Base-by-base conservation (phyloP, 805 yeast genomes). In the Sugiyamaella mastotermitis region DNA sequence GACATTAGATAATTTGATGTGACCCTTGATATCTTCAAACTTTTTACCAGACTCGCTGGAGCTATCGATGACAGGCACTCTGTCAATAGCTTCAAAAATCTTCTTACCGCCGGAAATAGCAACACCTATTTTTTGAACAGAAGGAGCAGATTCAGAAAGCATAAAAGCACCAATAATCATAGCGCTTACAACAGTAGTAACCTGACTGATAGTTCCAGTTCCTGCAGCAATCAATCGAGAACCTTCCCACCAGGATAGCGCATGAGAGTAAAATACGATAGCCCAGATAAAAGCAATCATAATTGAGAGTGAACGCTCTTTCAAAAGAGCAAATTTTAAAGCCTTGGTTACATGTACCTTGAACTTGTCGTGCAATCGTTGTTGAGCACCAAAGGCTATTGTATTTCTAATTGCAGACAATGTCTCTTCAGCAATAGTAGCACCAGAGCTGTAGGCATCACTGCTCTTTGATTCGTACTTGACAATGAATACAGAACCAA, bases 1-100 rank as follows among this genome's bases (percentile, higher is more conserved):
- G 27, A 88, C 94, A 51, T 88, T 80, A 53, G 83, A 84, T 53
- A 88, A 80, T 43, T 56, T 70, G 43, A 88, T 85, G 50, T 83
- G 87, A 40, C 92, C 88, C 35, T 55, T 38, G 18, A 64, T 36
- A 1, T 47, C 34, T 10, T 35, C 44, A 10, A 53, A 44, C 11
- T 28, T 38, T 23, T 26, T 28, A 20, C 42, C 43, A 5, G 46
- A 49, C 2, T 46, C 52, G n/a, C 50, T 41, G 9, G 50, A 47
- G 5, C 61, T 41, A 43, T 65, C 70, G 28, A 66, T 61, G 11
- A 51, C 48, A 2, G 72, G 66, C 11, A 46, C 55, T 19, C 71
- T 64, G 43, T 67, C 66, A 38, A 66, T 66, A 4, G 71, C 60
- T 27, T 66, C 67, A 38, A 63, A 64, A 18, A 66, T 54, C 38